Evolutionary conservation across 2,329 filamentous ascomycete genomes (phyloP).

Genomic region (Phialemonium atrogriseum): DNA sequence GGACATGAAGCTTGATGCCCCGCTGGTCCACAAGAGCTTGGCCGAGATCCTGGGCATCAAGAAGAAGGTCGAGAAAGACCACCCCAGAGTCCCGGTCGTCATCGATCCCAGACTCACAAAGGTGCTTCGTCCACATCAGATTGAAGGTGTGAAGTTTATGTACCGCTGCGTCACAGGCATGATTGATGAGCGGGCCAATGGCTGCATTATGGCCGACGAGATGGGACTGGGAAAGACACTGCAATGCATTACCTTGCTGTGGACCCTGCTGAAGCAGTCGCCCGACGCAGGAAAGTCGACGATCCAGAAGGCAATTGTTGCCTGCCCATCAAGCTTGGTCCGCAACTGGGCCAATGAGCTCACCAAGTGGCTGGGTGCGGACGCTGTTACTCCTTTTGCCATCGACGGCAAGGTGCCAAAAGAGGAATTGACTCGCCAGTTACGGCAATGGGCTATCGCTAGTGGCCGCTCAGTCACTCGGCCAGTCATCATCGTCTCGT

Average conservation of each 20-base stretch:
- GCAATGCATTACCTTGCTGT: constrained; percentile 93
- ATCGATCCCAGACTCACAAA: constrained; percentile 88
- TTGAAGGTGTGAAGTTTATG: constrained; percentile 96
- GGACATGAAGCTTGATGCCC: constrained; percentile 58
- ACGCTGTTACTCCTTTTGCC: constrained; percentile 86
- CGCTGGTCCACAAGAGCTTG: constrained; percentile 86
- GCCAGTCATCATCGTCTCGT: constrained; percentile 94
- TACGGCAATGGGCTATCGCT: constrained; percentile 91
- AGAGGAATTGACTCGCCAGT: constrained; percentile 80
- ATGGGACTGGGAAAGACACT: constrained; percentile 98
- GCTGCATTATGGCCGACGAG: constrained; percentile 98
- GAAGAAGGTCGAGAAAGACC: constrained; percentile 73
- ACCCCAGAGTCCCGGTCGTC: constrained; percentile 89
- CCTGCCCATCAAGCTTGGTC: constrained; percentile 91
- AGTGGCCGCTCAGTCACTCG: constrained; percentile 82
- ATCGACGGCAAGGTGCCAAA: constrained; percentile 96
- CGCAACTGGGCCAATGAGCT: constrained; percentile 98
- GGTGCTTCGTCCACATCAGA: constrained; percentile 89
- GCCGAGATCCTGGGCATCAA: constrained; percentile 92
- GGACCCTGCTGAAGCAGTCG: constrained; percentile 93
- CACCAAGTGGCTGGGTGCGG: constrained; percentile 89
- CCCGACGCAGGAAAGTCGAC: constrained; percentile 89
- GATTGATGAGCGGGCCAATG: constrained; percentile 87
- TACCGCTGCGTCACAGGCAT: constrained; percentile 93
- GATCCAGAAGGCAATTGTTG: constrained; percentile 95